Base-by-base conservation (phyloP, 2,329 filamentous ascomycete species). In the Ascochyta koolunga region DNA sequence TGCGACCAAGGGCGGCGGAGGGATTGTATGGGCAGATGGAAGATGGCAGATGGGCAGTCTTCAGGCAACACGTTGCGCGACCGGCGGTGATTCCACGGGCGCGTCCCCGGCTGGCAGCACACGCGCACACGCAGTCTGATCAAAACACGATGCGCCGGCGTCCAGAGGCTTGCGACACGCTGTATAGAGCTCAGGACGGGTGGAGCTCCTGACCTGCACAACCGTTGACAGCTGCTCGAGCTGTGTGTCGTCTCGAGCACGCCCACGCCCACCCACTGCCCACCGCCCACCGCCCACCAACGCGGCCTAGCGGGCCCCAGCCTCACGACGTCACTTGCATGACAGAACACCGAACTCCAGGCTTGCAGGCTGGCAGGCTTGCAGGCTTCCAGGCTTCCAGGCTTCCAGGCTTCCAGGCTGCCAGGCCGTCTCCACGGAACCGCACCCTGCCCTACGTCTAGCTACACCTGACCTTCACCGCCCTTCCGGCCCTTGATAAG, bases 31-130 rank as follows among this genome's bases (percentile, higher is more conserved):
- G 41, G 27, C 27, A 29, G 27, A n/a, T n/a, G n/a, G n/a, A n/a
- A n/a, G n/a, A n/a, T n/a, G n/a, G n/a, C n/a, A n/a, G n/a, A n/a
- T n/a, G n/a, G n/a, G 27, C 27, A 33, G 35, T 29, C 54, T 39
- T 33, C 5, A 57, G 58, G 59, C 59, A 64, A 49, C 45, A 65
- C 59, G 64, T 65, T 64, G 59, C 64, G 59, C 62, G 52, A 54
- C 32, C 47, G 32, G 46, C 43, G 36, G 51, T 33, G 50, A 49
- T 37, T 42, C 40, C 18, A 36, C 24, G 29, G 36, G 33, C 33
- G 39, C 16, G 16, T 22, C 37, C n/a, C 15, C 15, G 18, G 32
- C 2, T 3, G 35, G 39, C 47, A 51, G 42, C 33, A 37, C 52
- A 56, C 38, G 38, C 48, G 48, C 29, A 25, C 53, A 35, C 29